phyloP scores from a whole-genome alignment of 352 stramenopile genomes.

The Globisporangium barbulae region DNA sequence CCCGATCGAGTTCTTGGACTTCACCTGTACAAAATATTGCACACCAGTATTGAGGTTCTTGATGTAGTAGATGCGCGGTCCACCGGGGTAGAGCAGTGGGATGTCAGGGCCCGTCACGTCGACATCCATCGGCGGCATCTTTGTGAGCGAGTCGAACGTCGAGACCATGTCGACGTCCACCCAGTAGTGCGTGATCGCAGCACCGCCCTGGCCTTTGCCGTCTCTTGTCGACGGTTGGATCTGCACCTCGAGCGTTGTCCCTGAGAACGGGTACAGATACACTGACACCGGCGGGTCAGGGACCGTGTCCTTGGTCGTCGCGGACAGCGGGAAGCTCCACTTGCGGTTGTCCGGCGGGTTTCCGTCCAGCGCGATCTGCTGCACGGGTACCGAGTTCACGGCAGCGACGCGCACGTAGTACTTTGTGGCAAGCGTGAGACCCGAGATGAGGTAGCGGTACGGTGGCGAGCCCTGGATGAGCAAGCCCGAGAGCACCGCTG shows the following conservation, averaged over 20 bases:
- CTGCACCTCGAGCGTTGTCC: conserved; percentile 66
- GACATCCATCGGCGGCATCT: conserved; percentile 40
- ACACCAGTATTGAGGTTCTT: conserved; percentile 64
- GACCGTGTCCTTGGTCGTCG: conserved; percentile 77
- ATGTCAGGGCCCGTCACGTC: conserved; percentile 22
- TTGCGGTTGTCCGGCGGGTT: conserved; percentile 88
- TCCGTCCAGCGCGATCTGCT: conserved; percentile 77
- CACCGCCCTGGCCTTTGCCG: conserved; percentile 43
- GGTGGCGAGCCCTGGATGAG: conserved; percentile 75
- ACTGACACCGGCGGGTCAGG: conserved; percentile 69
- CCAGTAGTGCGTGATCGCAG: conserved; percentile 54
- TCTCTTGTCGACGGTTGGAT: conserved; percentile 68
- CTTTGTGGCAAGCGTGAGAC: conserved; percentile 51
- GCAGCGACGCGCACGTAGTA: conserved; percentile 94
- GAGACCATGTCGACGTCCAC: conserved; percentile 67
- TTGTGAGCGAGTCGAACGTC: conserved; percentile 66
- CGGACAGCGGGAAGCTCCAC: conserved; percentile 82
- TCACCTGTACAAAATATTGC: conserved; percentile 87
- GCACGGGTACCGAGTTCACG: conserved; percentile 85
- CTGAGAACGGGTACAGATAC: conserved; percentile 53
- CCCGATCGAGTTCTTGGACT: conserved; percentile 62
- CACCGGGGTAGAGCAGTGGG: conserved; percentile 54
- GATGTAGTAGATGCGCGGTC: conserved; percentile 69
- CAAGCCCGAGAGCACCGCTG: conserved; percentile 44
- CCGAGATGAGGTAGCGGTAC: conserved; percentile 75